These are phyloP conservation scores for Micractinium sp. DNA, from an alignment of 139 green algal genomes.

Conservation along the genomic window DNA sequence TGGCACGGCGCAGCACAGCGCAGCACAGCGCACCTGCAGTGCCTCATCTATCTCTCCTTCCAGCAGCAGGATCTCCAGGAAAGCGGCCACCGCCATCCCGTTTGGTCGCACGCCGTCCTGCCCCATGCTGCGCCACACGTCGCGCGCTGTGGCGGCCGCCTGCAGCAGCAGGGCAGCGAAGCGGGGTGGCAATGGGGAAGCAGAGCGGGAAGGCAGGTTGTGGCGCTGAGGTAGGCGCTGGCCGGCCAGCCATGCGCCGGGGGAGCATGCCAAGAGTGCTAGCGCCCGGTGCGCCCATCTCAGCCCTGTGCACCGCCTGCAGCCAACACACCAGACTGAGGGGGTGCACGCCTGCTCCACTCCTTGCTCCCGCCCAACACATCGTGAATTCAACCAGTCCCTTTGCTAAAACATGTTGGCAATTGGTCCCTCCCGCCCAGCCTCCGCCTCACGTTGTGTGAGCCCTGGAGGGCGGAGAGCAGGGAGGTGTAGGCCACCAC, in stretches of 20 bases:
- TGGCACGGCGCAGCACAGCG: neutral
- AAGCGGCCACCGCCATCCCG: constrained; percentile 6
- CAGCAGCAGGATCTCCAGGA: constrained; percentile 28
- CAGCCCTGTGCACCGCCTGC: too few species aligned
- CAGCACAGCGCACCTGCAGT: neutral
- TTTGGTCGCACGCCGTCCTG: constrained; percentile 20
- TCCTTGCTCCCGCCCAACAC: neutral
- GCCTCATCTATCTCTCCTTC: constrained; percentile 30
- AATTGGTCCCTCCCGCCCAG: neutral
- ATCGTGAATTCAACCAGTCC: too few species aligned
- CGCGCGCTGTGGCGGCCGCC: neutral
- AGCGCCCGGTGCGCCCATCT: too few species aligned
- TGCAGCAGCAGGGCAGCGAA: neutral
- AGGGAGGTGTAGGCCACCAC: constrained; percentile 31
- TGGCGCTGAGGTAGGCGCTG: too few species aligned
- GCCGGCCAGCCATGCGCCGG: too few species aligned
- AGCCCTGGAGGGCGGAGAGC: constrained; percentile 25
- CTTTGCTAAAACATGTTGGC: too few species aligned
- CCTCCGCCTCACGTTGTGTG: neutral
- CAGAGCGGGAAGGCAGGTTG: neutral
- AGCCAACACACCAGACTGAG: too few species aligned
- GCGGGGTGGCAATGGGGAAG: neutral
- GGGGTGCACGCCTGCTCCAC: neutral
- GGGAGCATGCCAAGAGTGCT: too few species aligned
- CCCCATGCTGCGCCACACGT: constrained; percentile 32